phyloP scores from a whole-genome alignment of 2,329 filamentous ascomycete species.

The Colletotrichum chlorophyti region DNA sequence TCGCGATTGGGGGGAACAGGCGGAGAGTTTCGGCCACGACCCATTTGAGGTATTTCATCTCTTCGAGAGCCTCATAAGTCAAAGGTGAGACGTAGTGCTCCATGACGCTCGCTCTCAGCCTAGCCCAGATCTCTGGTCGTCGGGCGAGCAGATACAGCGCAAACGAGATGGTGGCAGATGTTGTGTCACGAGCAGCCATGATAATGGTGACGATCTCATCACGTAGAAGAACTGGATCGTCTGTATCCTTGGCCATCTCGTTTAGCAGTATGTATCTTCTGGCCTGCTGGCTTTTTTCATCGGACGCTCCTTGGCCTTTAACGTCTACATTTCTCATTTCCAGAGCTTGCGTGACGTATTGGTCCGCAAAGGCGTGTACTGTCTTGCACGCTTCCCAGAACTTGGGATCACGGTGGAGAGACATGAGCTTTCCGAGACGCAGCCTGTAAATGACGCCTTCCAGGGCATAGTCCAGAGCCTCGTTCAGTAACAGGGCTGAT shows the following conservation, averaged over 20 bases:
- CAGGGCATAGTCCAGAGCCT: conserved; percentile 41
- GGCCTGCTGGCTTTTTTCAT: conserved; percentile 37
- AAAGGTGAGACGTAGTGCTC: conserved; percentile 42
- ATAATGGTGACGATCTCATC: conserved; percentile 51
- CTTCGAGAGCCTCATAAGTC: conserved; percentile 60
- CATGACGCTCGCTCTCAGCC: conserved; percentile 51
- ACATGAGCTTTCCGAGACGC: conserved; percentile 28
- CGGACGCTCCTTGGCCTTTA: not conserved
- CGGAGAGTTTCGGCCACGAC: conserved; percentile 56
- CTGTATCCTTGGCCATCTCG: conserved; percentile 52
- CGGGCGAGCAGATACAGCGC: conserved; percentile 50
- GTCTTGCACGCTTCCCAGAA: not conserved
- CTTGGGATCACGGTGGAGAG: conserved; percentile 28
- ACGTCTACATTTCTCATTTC: not conserved
- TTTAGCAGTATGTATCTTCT: conserved; percentile 53
- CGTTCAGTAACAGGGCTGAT: not conserved
- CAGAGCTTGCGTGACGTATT: not conserved
- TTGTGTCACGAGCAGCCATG: conserved; percentile 54
- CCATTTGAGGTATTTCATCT: conserved; percentile 64
- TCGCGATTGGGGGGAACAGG: conserved; percentile 55
- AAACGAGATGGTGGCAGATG: conserved; percentile 49
- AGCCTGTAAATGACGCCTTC: conserved; percentile 32
- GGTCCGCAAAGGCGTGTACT: not conserved
- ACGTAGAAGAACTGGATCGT: conserved; percentile 47
- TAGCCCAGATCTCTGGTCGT: conserved; percentile 48